phyloP scores from a whole-genome alignment of 1,284 basidiomycete genomes.

The Rhodotorula sp. region DNA sequence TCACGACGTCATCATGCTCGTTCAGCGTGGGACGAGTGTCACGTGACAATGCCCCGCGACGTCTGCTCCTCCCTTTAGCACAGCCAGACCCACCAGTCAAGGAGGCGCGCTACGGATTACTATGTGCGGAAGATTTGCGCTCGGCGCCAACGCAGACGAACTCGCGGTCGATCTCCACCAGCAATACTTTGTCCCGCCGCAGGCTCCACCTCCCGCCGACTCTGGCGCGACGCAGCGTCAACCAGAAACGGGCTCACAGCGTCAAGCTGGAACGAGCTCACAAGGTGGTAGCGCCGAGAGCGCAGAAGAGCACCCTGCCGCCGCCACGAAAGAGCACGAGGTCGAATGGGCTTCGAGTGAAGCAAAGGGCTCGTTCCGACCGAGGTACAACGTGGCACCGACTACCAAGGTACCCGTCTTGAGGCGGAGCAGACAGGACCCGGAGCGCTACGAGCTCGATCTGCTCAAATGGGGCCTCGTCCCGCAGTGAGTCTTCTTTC shows the following conservation, averaged over 20 bases:
- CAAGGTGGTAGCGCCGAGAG: neutral
- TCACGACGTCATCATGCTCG: no score
- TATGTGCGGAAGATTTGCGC: slow-evolving; percentile 16
- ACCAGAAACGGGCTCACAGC: neutral
- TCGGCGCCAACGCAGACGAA: neutral
- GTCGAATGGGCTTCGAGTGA: slow-evolving; percentile 5
- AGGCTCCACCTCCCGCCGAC: neutral
- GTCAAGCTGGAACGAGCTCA: neutral
- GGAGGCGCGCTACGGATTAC: neutral
- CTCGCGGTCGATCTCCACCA: neutral
- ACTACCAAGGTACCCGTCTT: slow-evolving; percentile 66
- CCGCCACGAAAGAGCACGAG: no score
- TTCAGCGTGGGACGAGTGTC: no score
- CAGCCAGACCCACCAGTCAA: neutral
- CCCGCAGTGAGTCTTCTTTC: slow-evolving; percentile 50
- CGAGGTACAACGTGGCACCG: slow-evolving; percentile 57
- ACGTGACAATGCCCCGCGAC: no score
- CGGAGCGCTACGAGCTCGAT: slow-evolving; percentile 54
- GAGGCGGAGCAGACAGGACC: slow-evolving; percentile 38
- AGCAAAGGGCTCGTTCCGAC: neutral
- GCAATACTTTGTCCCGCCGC: slow-evolving; percentile 7
- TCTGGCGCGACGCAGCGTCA: neutral
- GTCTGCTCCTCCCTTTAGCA: neutral
- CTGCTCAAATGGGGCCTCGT: slow-evolving; percentile 89
- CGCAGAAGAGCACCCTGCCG: neutral